Evolutionary conservation across 2,329 filamentous ascomycete species (phyloP).

Genomic region (Xylaria sp.): DNA sequence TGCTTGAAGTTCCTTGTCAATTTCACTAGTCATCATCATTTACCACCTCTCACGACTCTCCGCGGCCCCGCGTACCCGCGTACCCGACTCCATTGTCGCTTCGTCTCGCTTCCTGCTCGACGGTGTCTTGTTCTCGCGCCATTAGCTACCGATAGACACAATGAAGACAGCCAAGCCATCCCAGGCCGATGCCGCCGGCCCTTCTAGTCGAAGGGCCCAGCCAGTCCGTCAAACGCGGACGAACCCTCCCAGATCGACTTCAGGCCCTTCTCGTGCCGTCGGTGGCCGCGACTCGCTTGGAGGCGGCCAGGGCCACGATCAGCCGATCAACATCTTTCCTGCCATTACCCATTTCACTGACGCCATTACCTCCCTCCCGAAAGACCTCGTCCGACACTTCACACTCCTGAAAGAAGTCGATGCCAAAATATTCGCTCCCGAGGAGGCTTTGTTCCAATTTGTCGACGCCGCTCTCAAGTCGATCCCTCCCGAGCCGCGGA

Average conservation of each 20-base stretch:
- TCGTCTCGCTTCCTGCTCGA: slow-evolving; percentile 25
- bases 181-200: slow-evolving; percentile 52
- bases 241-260: slow-evolving; percentile 69
- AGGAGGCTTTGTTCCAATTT: slow-evolving; percentile 82
- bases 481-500: slow-evolving; percentile 59
- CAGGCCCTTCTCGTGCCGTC: slow-evolving; percentile 58
- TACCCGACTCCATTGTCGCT: slow-evolving; percentile 18
- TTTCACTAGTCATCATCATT: slow-evolving; percentile 40
- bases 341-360: slow-evolving; percentile 84
- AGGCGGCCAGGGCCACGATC: slow-evolving; percentile 59
- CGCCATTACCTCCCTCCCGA: slow-evolving; percentile 89
- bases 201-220: slow-evolving; percentile 69
- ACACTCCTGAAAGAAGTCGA: slow-evolving; percentile 97
- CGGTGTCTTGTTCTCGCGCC: slow-evolving; percentile 23
- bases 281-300: slow-evolving; percentile 59
- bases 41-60: slow-evolving; percentile 35
- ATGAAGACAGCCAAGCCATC: slow-evolving; percentile 68
- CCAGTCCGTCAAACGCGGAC: slow-evolving; percentile 73
- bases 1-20: slow-evolving; percentile 43
- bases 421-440: slow-evolving; percentile 91
- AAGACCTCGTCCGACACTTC: slow-evolving; percentile 95
- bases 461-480: slow-evolving; percentile 72
- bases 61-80: slow-evolving; percentile 1
- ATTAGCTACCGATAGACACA: slow-evolving; percentile 20
- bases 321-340: slow-evolving; percentile 74